phyloP scores from a whole-genome alignment of 768 basidiomycete species.

The Leccinum aurantiacum region DNA sequence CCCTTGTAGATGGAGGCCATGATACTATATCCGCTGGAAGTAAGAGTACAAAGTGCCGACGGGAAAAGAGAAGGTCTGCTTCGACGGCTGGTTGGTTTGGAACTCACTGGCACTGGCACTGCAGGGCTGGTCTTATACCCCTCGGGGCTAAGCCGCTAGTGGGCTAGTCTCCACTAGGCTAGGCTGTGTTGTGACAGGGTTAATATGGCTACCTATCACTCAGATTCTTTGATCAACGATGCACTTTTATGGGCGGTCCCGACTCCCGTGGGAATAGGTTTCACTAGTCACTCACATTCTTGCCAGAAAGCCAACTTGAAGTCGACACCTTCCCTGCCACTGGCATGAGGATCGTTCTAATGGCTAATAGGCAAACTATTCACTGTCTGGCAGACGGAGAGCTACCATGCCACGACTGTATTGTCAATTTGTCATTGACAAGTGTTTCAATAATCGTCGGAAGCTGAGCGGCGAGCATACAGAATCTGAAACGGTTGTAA shows the following conservation, averaged over 20 bases:
- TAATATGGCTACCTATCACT: not conserved
- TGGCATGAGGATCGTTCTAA: too few species aligned
- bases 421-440: not conserved
- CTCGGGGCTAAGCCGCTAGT: not conserved
- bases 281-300: not conserved
- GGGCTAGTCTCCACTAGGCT: too few species aligned
- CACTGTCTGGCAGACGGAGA: not conserved
- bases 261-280: not conserved
- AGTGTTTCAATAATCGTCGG: not conserved
- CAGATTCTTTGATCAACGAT: too few species aligned
- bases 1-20: slow-evolving; percentile 11
- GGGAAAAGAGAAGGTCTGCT: not conserved
- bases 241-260: not conserved
- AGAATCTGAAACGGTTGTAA: too few species aligned
- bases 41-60: not conserved
- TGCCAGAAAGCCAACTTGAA: too few species aligned
- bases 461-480: not conserved
- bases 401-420: not conserved
- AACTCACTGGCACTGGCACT: too few species aligned
- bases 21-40: not conserved
- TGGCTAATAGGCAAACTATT: not conserved
- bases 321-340: too few species aligned
- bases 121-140: not conserved
- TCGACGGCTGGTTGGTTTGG: too few species aligned
- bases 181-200: not conserved